Evolutionary conservation across 2,329 filamentous ascomycete genomes (phyloP), one percentile per base, ranked within the genome.

Genomic region (Talaromyces sp.): DNA sequence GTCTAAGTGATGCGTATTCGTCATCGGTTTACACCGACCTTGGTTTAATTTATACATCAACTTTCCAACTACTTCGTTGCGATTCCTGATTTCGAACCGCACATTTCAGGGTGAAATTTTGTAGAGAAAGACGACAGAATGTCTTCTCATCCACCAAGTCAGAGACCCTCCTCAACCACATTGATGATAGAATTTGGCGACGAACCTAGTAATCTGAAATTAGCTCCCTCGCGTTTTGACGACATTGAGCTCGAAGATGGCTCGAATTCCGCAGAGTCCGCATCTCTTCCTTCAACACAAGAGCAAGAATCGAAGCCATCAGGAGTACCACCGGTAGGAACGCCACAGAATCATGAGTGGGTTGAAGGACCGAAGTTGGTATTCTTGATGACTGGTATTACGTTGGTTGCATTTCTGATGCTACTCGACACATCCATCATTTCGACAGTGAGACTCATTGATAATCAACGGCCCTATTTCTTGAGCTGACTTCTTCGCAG

Each of bases 391-490:
- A 66, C 67, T 6, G 73, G 74, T 2, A 70, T 84, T 15, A 81
- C 80, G 0, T 67, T 82, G 3, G 78, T 77, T 8, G 76, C 78
- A 15, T 85, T 85, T 66, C 68, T 84, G 19, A 79, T 83, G 73
- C 68, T 85, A 67, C 68, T 86, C 3, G 85, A 86, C 64, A 81
- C 78, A 43, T 83, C 84, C 1, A 85, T 87, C 60, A 78, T 87
- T 62, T 76, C 80, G 9, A 86, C 85, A 4, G 84, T 78, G 25
- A 9, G 45, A 9, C 17, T 3, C 13, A 49, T 25, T 15, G 25
- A 8, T 10, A 7, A 22, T 3, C 11, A 8, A 27, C 25, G 33
- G 27, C 8, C 5, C 47, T 27, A 22, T 15, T 27, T 7, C 17
- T 3, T 9, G n/a, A 25, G 58, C 58, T 60, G 15, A 60, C 33